Evolutionary conservation across 306 rosid genomes (phyloP).

Genomic region (Castanea mollissima): DNA sequence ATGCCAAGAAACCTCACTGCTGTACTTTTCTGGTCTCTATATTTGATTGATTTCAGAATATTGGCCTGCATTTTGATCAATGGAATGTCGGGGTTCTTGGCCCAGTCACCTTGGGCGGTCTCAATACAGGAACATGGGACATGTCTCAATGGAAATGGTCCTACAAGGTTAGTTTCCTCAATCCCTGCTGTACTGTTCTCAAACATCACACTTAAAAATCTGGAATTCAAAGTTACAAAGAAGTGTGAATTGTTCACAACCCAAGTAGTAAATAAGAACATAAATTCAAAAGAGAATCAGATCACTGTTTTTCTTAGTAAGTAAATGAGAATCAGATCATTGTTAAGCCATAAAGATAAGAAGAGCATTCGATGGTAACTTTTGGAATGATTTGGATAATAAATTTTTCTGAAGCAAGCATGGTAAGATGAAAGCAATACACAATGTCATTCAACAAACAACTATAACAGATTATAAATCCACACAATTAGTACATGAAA

Average conservation of each 20-base stretch:
- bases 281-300: no score
- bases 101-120: constrained; percentile 74
- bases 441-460: no score
- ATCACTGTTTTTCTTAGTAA: no score
- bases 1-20: neutral
- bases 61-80: constrained; percentile 71
- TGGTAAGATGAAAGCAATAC: no score
- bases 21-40: neutral
- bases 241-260: neutral
- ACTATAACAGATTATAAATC: no score
- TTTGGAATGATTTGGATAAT: neutral
- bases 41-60: constrained; percentile 56
- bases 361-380: neutral
- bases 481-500: no score
- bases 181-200: neutral
- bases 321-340: neutral
- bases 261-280: no score
- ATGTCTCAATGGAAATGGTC: constrained; percentile 81
- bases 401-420: neutral
- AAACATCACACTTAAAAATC: neutral
- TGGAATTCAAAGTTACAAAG: neutral
- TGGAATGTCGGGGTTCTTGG: constrained; percentile 94
- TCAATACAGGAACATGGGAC: constrained; percentile 84
- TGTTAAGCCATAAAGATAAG: neutral
- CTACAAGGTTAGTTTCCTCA: constrained; percentile 64